Conservation (phyloP, 2,329 filamentous ascomycete genomes). For the Rhytidhysteron rufulum region DNA sequence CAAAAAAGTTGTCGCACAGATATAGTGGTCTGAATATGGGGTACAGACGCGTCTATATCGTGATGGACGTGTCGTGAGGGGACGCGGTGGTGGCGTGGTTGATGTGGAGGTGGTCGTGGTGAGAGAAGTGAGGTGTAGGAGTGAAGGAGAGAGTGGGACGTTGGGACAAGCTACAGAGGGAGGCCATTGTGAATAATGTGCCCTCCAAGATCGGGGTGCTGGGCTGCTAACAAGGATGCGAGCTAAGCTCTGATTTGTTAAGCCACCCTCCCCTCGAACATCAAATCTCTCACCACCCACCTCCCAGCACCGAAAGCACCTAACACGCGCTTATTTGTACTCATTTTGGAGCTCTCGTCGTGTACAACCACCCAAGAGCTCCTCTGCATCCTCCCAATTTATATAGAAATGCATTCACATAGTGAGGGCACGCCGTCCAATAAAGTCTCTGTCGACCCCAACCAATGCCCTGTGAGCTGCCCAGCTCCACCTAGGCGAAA, state of each 20-base stretch:
- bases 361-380: too few relatives aligned
- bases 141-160: slow-evolving; percentile 33
- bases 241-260: slow-evolving; percentile 10
- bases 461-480: neutral
- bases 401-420: neutral
- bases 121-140: slow-evolving; percentile 27
- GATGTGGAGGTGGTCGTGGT: slow-evolving; percentile 23
- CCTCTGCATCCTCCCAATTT: too few relatives aligned
- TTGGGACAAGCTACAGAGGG: slow-evolving; percentile 22
- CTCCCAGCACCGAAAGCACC: slow-evolving; percentile 24
- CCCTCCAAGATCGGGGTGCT: neutral
- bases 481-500: neutral
- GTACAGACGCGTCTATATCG: slow-evolving; percentile 36
- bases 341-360: slow-evolving; percentile 54
- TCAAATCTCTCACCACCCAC: slow-evolving; percentile 22
- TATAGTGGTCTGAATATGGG: slow-evolving; percentile 25
- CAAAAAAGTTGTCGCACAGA: slow-evolving; percentile 28
- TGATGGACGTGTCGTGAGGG: slow-evolving; percentile 41
- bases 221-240: neutral
- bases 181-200: slow-evolving; percentile 11
- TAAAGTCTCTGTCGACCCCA: slow-evolving; percentile 1
- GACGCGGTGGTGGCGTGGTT: slow-evolving; percentile 23
- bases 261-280: slow-evolving; percentile 27
- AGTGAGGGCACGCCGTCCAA: neutral
- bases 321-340: slow-evolving; percentile 59